Conservation (phyloP, 1,284 basidiomycete genomes). For the Bondarzewia mesenterica region DNA sequence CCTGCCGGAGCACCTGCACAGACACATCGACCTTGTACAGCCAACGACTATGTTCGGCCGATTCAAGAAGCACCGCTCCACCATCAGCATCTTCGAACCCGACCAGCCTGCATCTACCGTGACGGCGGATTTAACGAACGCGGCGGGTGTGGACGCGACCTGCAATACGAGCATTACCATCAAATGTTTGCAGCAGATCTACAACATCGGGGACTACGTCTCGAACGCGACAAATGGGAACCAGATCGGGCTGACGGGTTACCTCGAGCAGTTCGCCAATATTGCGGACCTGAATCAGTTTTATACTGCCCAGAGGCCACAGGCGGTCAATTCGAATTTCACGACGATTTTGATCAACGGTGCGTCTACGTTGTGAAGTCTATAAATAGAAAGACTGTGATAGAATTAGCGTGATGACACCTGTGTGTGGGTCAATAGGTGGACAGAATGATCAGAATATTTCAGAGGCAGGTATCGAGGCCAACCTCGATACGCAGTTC, state of each 20-base stretch:
- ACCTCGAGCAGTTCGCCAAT: constrained; percentile 52
- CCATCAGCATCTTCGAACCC: constrained; percentile 26
- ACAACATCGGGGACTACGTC: constrained; percentile 38
- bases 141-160: constrained; percentile 31
- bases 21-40: constrained; percentile 63
- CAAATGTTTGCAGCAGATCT: constrained; percentile 41
- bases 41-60: constrained; percentile 69
- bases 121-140: constrained; percentile 19
- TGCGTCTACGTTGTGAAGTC: not conserved
- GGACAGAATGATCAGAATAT: constrained; percentile 55
- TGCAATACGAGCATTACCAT: constrained; percentile 12
- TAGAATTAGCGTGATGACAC: constrained; percentile 18
- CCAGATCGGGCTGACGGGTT: constrained; percentile 46
- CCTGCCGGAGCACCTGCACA: constrained; percentile 51
- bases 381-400: constrained; percentile 15
- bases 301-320: constrained; percentile 22
- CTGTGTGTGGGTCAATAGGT: constrained; percentile 25
- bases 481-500: constrained; percentile 65
- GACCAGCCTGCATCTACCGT: constrained; percentile 16
- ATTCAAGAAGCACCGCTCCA: constrained; percentile 37
- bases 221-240: constrained; percentile 32
- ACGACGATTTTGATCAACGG: constrained; percentile 32
- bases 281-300: constrained; percentile 32
- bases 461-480: constrained; percentile 52
- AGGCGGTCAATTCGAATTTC: constrained; percentile 29